phyloP scores from a whole-genome alignment of 202 grass and related monocot genomes.

The Panicum virgatum region DNA sequence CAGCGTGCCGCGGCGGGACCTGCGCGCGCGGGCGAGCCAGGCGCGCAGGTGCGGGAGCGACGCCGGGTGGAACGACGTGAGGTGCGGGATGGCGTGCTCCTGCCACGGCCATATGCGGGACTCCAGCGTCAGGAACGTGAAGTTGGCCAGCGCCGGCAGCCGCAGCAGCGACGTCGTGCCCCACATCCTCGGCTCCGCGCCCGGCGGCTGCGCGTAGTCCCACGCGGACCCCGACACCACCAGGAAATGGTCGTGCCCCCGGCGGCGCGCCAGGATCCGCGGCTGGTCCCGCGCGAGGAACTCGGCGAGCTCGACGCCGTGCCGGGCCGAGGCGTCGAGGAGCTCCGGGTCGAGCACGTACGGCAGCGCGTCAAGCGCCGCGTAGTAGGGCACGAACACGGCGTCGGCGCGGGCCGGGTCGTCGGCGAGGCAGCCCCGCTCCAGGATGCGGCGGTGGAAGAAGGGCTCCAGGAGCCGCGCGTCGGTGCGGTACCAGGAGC shows the following conservation, averaged over 20 bases:
- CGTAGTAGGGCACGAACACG: conserved; percentile 65
- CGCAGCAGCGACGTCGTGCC: conserved; percentile 53
- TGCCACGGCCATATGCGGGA: conserved; percentile 42
- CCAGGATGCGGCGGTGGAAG: conserved; percentile 59
- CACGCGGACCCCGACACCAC: conserved; percentile 46
- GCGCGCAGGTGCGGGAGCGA: neutral
- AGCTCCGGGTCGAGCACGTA: conserved; percentile 36
- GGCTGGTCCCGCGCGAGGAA: conserved; percentile 40
- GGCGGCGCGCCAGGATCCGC: conserved; percentile 43
- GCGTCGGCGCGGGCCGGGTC: conserved; percentile 44
- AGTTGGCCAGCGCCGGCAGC: conserved; percentile 47
- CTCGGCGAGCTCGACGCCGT: conserved; percentile 38
- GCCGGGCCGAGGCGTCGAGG: conserved; percentile 31
- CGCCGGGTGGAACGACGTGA: conserved; percentile 49
- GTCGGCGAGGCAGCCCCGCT: conserved; percentile 49
- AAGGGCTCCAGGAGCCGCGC: conserved; percentile 41
- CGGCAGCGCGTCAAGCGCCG: conserved; percentile 43
- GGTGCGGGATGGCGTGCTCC: conserved; percentile 51
- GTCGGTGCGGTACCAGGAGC: conserved; percentile 69
- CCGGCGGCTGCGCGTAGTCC: conserved; percentile 52
- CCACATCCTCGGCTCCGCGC: conserved; percentile 10
- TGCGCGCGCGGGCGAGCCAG: neutral
- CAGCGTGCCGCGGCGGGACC: neutral
- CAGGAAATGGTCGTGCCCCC: conserved; percentile 69
- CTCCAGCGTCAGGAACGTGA: conserved; percentile 58